Evolutionary conservation across 129 eudicot genomes (phyloP).

Genomic region (Cynara cardunculus): DNA sequence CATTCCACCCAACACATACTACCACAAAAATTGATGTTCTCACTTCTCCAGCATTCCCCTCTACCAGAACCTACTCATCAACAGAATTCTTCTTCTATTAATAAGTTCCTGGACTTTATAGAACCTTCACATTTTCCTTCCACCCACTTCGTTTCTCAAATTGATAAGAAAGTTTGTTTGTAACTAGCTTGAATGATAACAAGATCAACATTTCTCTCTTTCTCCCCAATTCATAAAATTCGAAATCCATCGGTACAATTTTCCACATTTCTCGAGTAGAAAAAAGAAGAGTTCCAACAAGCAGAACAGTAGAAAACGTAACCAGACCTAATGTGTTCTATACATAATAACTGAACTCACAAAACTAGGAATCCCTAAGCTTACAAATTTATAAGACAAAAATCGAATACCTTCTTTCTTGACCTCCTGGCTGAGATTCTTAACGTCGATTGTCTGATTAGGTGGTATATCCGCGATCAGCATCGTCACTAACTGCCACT

Average conservation of each 20-base stretch:
- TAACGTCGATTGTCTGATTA: slow-evolving; percentile 76
- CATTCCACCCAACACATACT: neutral
- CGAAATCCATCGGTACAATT: neutral
- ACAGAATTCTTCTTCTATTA: neutral
- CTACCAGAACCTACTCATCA: neutral
- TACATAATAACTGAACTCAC: neutral
- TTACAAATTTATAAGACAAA: neutral
- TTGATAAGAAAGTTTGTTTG: too few relatives aligned
- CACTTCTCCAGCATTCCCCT: neutral
- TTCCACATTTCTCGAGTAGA: neutral
- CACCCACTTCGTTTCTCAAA: neutral
- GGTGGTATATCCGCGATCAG: slow-evolving; percentile 84
- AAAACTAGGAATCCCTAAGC: neutral
- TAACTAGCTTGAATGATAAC: neutral
- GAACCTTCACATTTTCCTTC: neutral
- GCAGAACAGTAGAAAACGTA: neutral
- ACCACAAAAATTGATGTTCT: neutral
- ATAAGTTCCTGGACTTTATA: neutral
- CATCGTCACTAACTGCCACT: slow-evolving; percentile 37
- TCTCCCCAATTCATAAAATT: neutral
- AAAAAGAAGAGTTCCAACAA: neutral
- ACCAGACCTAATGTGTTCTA: neutral
- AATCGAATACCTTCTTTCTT: slow-evolving; percentile 72
- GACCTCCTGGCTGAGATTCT: slow-evolving; percentile 82
- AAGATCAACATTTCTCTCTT: neutral